These are phyloP conservation scores for Monosporascus sp. DNA, from an alignment of 2,329 filamentous ascomycete genomes.

Conservation along the genomic window DNA sequence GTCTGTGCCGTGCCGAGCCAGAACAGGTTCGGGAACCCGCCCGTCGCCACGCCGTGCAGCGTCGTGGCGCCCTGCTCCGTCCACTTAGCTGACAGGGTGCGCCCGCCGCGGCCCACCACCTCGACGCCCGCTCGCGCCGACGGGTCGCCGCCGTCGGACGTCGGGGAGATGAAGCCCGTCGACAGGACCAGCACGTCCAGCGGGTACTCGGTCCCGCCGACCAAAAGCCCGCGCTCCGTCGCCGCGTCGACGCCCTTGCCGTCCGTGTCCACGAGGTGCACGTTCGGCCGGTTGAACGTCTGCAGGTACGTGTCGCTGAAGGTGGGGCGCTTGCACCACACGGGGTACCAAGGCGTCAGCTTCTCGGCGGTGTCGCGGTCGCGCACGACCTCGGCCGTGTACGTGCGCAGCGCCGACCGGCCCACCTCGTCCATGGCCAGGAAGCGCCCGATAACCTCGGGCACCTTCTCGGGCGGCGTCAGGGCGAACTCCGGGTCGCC, in stretches of 20 bases:
- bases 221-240: conserved; percentile 42
- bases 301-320: conserved; percentile 57
- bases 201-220: conserved; percentile 41
- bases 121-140: conserved; percentile 33
- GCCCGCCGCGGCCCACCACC: conserved; percentile 15
- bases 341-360: conserved; percentile 44
- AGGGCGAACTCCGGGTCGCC: conserved; percentile 27
- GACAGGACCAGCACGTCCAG: conserved; percentile 30
- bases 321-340: conserved; percentile 58
- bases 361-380: conserved; percentile 44
- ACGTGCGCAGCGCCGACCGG: conserved; percentile 39
- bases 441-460: conserved; percentile 30
- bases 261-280: conserved; percentile 55
- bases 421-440: conserved; percentile 36
- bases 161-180: conserved; percentile 34
- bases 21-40: conserved; percentile 52
- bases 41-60: conserved; percentile 44
- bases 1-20: conserved; percentile 38
- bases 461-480: conserved; percentile 30
- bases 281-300: conserved; percentile 53
- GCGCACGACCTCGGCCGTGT: conserved; percentile 46
- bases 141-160: conserved; percentile 38
- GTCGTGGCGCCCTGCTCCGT: conserved; percentile 36
- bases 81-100: conserved; percentile 20
- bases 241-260: conserved; percentile 44